A percentile compares a stretch with the other conserved stretches of the same genome.
These are phyloP conservation scores for Aegilops sharonensis DNA, from an alignment of 176 grass and related monocot species.

Conservation along the genomic window DNA sequence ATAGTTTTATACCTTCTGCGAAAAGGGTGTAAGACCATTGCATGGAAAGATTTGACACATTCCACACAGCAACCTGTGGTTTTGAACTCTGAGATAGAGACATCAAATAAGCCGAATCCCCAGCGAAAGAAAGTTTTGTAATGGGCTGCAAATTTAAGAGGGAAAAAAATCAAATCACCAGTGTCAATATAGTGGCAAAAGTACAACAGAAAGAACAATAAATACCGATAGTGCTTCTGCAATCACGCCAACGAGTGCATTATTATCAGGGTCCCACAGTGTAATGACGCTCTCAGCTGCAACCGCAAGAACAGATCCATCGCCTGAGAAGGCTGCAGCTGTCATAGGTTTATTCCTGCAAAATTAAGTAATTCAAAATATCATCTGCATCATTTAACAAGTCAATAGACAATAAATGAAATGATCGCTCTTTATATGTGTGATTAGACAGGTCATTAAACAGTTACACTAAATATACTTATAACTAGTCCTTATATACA, in stretches of 20 bases:
- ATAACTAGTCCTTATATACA: background rate
- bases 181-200: background rate
- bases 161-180: slow-evolving; percentile 4
- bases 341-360: slow-evolving; percentile 87
- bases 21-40: slow-evolving; percentile 87
- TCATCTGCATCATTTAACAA: background rate
- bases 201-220: slow-evolving; percentile 1
- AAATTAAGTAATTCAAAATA: slow-evolving; percentile 24
- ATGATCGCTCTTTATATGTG: background rate
- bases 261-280: slow-evolving; percentile 89
- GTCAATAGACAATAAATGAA: slow-evolving; percentile 2
- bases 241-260: slow-evolving; percentile 80
- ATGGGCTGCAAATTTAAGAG: slow-evolving; percentile 60
- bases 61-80: slow-evolving; percentile 82
- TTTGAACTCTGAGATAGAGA: slow-evolving; percentile 64
- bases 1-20: slow-evolving; percentile 62
- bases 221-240: slow-evolving; percentile 87
- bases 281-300: slow-evolving; percentile 81
- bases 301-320: slow-evolving; percentile 95
- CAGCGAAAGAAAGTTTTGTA: slow-evolving; percentile 71
- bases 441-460: background rate
- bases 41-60: slow-evolving; percentile 68
- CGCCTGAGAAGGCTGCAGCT: slow-evolving; percentile 76
- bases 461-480: background rate
- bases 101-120: slow-evolving; percentile 61